Conservation (phyloP, 1,139 yeast genomes). For the Komagataea norvegica region DNA sequence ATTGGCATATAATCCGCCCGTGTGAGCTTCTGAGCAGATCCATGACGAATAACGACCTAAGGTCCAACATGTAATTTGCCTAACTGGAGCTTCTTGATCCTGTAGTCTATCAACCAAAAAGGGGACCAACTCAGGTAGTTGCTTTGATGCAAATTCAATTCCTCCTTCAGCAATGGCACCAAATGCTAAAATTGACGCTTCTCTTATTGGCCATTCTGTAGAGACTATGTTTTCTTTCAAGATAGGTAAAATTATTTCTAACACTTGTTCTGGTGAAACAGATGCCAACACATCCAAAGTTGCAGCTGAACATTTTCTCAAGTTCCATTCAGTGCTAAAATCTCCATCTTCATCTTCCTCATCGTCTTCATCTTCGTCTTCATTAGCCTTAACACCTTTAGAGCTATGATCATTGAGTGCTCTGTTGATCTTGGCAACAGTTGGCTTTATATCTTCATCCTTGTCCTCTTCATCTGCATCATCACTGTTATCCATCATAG, state of each 20-base stretch:
- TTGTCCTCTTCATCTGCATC: conserved; percentile 82
- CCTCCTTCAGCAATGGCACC: conserved; percentile 96
- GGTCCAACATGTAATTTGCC: conserved; percentile 96
- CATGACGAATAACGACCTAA: conserved; percentile 78
- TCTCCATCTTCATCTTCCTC: conserved; percentile 64
- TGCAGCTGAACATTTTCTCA: conserved; percentile 92
- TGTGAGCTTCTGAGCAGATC: conserved; percentile 65
- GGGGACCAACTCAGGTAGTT: conserved; percentile 78
- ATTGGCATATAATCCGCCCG: conserved; percentile 57
- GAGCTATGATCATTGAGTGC: conserved; percentile 41
- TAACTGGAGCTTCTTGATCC: conserved; percentile 77
- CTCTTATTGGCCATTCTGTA: conserved; percentile 81
- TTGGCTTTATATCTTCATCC: conserved; percentile 84
- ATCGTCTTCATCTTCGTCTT: conserved; percentile 42
- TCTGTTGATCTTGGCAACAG: conserved; percentile 62
- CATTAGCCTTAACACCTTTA: conserved; percentile 51
- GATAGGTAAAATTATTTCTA: conserved; percentile 66
- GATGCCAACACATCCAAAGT: conserved; percentile 79
- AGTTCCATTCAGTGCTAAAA: conserved; percentile 75
- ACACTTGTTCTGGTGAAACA: conserved; percentile 61
- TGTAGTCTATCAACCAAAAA: conserved; percentile 74
- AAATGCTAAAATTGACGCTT: conserved; percentile 88
- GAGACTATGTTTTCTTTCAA: conserved; percentile 67
- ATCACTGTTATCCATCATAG: conserved; percentile 66
- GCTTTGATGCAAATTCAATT: conserved; percentile 61